Evolutionary conservation across 1,284 basidiomycete genomes (phyloP).

Genomic region (Blastosporella zonata): DNA sequence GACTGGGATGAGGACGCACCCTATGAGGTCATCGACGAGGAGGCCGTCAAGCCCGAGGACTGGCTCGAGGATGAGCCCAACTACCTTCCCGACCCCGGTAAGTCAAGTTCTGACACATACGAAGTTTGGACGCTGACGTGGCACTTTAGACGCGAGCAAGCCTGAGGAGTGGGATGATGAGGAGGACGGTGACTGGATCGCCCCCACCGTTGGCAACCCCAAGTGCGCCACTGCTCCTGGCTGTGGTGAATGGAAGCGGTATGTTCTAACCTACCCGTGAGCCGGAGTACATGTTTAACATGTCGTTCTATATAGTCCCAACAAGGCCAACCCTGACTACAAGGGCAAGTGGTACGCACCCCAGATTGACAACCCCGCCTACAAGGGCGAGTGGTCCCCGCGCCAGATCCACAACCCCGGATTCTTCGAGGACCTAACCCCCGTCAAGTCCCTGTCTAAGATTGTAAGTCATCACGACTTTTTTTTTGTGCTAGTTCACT

Average conservation of each 20-base stretch:
- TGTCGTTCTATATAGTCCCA: conserved; percentile 51
- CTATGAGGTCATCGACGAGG: conserved; percentile 84
- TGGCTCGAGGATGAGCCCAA: conserved; percentile 93
- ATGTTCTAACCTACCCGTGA: conserved; percentile 20
- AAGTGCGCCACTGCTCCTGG: conserved; percentile 88
- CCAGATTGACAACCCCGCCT: conserved; percentile 93
- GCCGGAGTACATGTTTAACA: neutral
- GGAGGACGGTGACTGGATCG: conserved; percentile 98
- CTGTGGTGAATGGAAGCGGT: conserved; percentile 91
- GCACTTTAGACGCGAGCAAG: conserved; percentile 77
- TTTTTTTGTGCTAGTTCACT: conserved; percentile 8
- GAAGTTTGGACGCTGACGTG: conserved; percentile 1
- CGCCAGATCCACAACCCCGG: conserved; percentile 90
- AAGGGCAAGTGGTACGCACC: conserved; percentile 97
- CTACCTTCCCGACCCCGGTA: conserved; percentile 84
- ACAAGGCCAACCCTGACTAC: conserved; percentile 88
- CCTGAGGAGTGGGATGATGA: conserved; percentile 99
- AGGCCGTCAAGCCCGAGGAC: conserved; percentile 88
- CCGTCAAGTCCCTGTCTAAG: conserved; percentile 80
- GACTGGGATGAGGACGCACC: conserved; percentile 98
- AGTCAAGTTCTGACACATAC: conserved; percentile 14
- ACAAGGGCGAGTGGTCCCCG: conserved; percentile 96
- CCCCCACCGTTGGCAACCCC: conserved; percentile 87
- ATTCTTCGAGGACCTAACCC: conserved; percentile 88
- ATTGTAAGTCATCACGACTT: conserved; percentile 51